A percentile compares a stretch with the other conserved stretches of the same genome.
These are phyloP conservation scores for Alloteropsis semialata DNA, from an alignment of 176 grass and related monocot genomes.

Conservation along the genomic window DNA sequence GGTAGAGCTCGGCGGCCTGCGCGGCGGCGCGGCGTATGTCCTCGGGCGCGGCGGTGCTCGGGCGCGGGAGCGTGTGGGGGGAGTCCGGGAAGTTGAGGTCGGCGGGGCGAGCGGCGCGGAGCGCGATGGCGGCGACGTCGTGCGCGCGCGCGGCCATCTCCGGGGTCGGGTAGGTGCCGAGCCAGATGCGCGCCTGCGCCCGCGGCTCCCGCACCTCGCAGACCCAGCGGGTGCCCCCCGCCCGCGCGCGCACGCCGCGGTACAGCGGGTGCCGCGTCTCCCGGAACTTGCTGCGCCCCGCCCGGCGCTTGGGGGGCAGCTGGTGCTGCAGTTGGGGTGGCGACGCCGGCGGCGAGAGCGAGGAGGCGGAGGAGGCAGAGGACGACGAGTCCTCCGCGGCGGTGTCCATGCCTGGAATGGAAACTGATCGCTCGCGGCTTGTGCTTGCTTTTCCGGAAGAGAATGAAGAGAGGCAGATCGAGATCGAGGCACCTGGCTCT, in stretches of 20 bases:
- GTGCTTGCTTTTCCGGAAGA: too few species aligned
- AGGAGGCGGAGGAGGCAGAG: not conserved
- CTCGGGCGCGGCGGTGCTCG: not conserved
- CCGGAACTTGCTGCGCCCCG: conserved; percentile 45
- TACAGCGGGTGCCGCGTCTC: conserved; percentile 48
- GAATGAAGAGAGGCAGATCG: too few species aligned
- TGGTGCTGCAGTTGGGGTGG: too few species aligned
- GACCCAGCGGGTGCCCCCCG: conserved; percentile 44
- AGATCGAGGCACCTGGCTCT: too few species aligned
- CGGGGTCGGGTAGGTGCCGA: conserved; percentile 35
- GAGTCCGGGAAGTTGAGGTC: conserved; percentile 48
- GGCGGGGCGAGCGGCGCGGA: not conserved
- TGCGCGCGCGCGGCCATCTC: conserved; percentile 38
- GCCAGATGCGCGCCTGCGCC: conserved; percentile 33
- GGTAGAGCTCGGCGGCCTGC: conserved; percentile 22
- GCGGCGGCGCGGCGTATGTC: conserved; percentile 34
- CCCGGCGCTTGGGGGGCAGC: conserved; percentile 20
- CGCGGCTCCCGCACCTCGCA: conserved; percentile 71
- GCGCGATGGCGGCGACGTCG: conserved; percentile 39
- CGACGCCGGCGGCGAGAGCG: not conserved
- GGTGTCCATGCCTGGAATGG: too few species aligned
- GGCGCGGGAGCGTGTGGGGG: not conserved
- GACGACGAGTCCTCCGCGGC: not conserved
- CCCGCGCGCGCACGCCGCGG: conserved; percentile 36
- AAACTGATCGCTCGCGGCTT: too few species aligned